Conservation (phyloP, 1,139 yeast species). For the Arxiozyma bovina region DNA sequence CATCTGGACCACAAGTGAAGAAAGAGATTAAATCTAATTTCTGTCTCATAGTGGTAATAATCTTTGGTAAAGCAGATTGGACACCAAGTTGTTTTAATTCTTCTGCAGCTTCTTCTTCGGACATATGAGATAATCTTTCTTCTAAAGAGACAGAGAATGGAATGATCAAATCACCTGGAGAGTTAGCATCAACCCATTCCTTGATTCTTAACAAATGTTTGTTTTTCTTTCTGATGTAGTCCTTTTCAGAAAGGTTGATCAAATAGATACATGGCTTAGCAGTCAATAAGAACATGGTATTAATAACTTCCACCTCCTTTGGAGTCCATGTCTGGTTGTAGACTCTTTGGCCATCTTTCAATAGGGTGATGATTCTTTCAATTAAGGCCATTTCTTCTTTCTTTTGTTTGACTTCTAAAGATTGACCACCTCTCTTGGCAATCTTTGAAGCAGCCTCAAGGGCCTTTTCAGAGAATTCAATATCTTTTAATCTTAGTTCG, state of each 20-base stretch:
- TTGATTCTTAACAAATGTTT: conserved; percentile 84
- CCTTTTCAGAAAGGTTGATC: conserved; percentile 88
- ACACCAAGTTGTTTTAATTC: conserved; percentile 86
- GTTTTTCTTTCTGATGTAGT: conserved; percentile 94
- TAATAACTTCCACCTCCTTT: conserved; percentile 84
- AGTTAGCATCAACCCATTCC: conserved; percentile 91
- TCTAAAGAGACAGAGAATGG: conserved; percentile 91
- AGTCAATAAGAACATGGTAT: conserved; percentile 78
- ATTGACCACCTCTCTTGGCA: conserved; percentile 91
- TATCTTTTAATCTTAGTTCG: conserved; percentile 92
- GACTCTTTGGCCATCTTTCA: conserved; percentile 81
- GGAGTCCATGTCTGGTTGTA: conserved; percentile 85
- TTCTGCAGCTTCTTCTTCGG: conserved; percentile 85
- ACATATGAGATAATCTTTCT: conserved; percentile 83
- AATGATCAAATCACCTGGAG: conserved; percentile 90
- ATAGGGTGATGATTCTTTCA: conserved; percentile 60
- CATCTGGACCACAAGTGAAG: conserved; percentile 80
- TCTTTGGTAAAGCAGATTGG: conserved; percentile 79
- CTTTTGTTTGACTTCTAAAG: conserved; percentile 88
- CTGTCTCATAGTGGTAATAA: conserved; percentile 74
- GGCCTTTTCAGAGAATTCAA: conserved; percentile 87
- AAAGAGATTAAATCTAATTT: conserved; percentile 74
- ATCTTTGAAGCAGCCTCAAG: conserved; percentile 80
- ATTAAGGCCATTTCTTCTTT: conserved; percentile 85
- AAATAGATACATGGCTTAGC: conserved; percentile 96